These are phyloP conservation scores for Mrakiaceae sp. DNA, from an alignment of 1,284 basidiomycete species.

Conservation along the genomic window DNA sequence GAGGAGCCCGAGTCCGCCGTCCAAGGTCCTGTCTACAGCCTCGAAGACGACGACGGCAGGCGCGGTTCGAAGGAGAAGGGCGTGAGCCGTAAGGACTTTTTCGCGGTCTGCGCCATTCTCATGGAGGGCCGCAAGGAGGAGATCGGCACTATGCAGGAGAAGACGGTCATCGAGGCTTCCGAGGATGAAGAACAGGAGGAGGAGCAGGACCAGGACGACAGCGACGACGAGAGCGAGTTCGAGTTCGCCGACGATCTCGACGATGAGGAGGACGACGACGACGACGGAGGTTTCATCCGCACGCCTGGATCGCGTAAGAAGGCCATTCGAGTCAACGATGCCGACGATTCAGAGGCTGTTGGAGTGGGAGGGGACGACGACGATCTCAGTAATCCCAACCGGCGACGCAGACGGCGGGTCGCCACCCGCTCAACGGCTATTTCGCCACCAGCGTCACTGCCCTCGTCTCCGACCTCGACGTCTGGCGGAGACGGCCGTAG, in stretches of 20 bases:
- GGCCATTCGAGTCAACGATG: too few relatives aligned
- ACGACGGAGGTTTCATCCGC: neutral
- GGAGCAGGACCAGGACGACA: conserved; percentile 12
- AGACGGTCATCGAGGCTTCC: too few relatives aligned
- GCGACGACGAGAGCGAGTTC: conserved; percentile 10
- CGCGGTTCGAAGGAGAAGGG: conserved; percentile 10
- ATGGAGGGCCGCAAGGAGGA: conserved; percentile 1
- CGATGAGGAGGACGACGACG: conserved; percentile 10
- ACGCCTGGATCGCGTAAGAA: too few relatives aligned
- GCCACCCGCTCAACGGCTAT: neutral
- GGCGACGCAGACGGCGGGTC: too few relatives aligned
- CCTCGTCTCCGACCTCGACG: neutral
- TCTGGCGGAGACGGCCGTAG: conserved; percentile 1
- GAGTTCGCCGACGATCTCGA: conserved; percentile 16
- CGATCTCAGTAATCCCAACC: too few relatives aligned
- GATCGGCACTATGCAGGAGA: conserved; percentile 9
- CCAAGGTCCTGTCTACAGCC: too few relatives aligned
- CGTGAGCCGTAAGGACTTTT: conserved; percentile 18
- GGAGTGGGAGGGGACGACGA: too few relatives aligned
- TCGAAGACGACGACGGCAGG: conserved; percentile 12
- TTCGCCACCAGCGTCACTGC: conserved; percentile 22
- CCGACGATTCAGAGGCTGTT: too few relatives aligned
- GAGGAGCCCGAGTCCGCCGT: conserved; percentile 20
- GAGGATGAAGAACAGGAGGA: conserved; percentile 18
- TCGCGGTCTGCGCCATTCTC: conserved; percentile 22